Conservation (phyloP, 2,329 filamentous ascomycete genomes). For the Tolypocladium amazonense region DNA sequence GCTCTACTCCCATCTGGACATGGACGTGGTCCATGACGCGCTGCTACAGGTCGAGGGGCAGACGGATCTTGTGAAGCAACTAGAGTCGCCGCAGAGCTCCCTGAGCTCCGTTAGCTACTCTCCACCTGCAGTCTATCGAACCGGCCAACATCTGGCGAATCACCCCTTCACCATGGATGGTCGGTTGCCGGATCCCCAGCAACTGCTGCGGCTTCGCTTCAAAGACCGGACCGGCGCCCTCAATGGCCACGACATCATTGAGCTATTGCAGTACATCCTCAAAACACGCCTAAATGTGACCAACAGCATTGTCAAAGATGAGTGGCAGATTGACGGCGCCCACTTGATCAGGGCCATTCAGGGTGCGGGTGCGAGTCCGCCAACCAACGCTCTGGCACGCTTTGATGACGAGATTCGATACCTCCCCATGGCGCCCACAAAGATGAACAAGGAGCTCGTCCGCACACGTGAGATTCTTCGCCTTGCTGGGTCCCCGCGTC, state of each 20-base stretch:
- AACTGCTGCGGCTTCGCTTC: conserved; percentile 14
- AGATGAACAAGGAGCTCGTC: conserved; percentile 35
- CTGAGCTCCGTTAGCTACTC: background rate
- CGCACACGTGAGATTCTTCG: conserved; percentile 28
- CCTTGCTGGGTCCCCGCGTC: background rate
- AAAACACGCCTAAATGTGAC: conserved; percentile 17
- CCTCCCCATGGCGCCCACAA: conserved; percentile 29
- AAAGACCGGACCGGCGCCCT: conserved; percentile 14
- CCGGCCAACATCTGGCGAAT: background rate
- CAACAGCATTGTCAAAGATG: conserved; percentile 18
- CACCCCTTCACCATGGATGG: conserved; percentile 5
- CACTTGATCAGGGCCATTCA: conserved; percentile 13
- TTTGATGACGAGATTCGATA: conserved; percentile 25
- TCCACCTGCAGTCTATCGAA: background rate
- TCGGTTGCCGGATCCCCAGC: conserved; percentile 3
- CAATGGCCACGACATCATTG: conserved; percentile 15
- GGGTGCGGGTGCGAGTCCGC: conserved; percentile 6
- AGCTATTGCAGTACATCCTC: conserved; percentile 17
- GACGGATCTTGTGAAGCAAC: background rate
- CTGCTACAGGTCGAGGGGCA: conserved; percentile 19
- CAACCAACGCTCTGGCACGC: conserved; percentile 12
- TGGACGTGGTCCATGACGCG: conserved; percentile 21
- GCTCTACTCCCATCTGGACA: conserved; percentile 25
- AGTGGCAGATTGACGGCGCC: conserved; percentile 16
- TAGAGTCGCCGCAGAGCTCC: background rate